These are phyloP conservation scores for Entomortierella lignicola DNA, from an alignment of 192 early-diverging fungal species.

Conservation along the genomic window DNA sequence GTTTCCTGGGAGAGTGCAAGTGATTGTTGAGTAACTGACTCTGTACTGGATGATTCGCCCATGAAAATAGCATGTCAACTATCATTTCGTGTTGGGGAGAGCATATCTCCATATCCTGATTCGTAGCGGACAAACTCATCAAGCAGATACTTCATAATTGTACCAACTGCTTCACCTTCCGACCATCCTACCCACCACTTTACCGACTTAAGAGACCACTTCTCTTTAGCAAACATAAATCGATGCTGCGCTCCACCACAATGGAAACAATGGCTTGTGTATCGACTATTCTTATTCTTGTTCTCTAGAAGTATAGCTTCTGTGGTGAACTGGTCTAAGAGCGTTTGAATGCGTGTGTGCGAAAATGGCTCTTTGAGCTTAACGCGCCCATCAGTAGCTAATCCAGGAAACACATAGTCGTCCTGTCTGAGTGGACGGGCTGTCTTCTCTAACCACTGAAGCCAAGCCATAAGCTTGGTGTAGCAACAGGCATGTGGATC, in stretches of 20 bases:
- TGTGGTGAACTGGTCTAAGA: conserved; percentile 1
- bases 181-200: conserved; percentile 34
- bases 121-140: conserved; percentile 7
- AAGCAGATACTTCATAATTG: conserved; percentile 17
- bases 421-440: neutral
- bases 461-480: conserved; percentile 7
- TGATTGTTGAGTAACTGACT: neutral
- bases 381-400: neutral
- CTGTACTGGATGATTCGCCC: neutral
- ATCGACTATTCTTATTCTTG: neutral
- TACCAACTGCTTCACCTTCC: conserved; percentile 1
- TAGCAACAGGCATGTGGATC: conserved; percentile 9
- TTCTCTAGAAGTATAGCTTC: neutral
- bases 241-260: conserved; percentile 12
- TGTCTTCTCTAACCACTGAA: conserved; percentile 8
- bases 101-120: conserved; percentile 12
- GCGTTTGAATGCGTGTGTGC: neutral
- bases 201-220: conserved; percentile 17
- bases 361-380: neutral
- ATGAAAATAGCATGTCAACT: neutral
- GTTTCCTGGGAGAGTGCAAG: neutral
- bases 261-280: conserved; percentile 16
- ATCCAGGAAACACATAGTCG: conserved; percentile 13
- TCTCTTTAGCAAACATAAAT: conserved; percentile 17
- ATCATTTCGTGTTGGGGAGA: neutral